Base-by-base conservation (phyloP, 345 rosid species). In the Pugionium dolabratum region DNA sequence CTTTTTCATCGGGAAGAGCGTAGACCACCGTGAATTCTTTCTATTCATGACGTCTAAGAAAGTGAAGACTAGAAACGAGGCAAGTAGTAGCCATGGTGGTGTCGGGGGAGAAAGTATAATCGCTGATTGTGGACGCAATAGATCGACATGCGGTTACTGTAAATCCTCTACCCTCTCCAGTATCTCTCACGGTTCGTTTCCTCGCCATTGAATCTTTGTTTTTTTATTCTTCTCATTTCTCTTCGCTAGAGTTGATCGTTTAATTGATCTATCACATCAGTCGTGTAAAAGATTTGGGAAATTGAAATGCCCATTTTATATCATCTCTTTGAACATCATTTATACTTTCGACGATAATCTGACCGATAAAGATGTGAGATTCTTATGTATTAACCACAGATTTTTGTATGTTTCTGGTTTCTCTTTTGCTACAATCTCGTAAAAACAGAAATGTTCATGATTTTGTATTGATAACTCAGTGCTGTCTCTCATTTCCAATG, bases 121-220 rank as follows among this genome's bases (percentile, higher is more conserved):
- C 10, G 50, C 10, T 34, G 97, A 90, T 73, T 77, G 76, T 25
- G 90, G 89, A 53, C 70, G 74, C 40, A 74, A 54, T 37, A 9
- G 36, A 56, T 71, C 84, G 60, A 45, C 84, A 33, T 90, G 97
- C 54, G 90, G 92, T 47, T 93, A 90, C 65, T 93, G 98, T 75
- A 78, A 60, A 76, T 84, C 94, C 37, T 9, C 77, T 9, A 44
- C 54, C 31, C n/a, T 50, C 41, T 75, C 82, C 62, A 85, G 90
- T 74, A 55, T 86, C 71, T 69, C 90, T 70, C 90, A 88, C 70
- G 98, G 98, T 93, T 49, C 53, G 74, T 37, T 27, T 1, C 52
- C 68, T 54, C 41, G 10, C 74, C 47, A 29, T 9, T 53, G 18
- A 45, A 50, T 43, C 36, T 30, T 33, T 31, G 37, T 8, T 27